Base-by-base conservation (phyloP, 768 basidiomycete genomes). In the Kwoniella dejecticola region DNA sequence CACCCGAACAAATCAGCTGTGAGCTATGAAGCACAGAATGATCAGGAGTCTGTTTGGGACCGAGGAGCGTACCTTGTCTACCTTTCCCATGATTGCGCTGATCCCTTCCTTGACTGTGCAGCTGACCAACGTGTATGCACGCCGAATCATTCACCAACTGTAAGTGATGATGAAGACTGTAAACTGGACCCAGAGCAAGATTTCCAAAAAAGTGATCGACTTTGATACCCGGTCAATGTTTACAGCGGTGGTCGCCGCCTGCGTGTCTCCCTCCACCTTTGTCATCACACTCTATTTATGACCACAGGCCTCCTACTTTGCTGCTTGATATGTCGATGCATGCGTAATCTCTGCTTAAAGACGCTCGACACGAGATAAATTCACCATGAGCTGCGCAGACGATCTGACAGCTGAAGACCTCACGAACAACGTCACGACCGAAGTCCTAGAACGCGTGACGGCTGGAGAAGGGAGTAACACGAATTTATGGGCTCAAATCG, bases 401-500 rank as follows among this genome's bases (percentile, higher is more conserved):
- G 77, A 78, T 45, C 70, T 78, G 10, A 78, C 75, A 5, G 46
- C 67, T 3, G 70, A 70, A 17, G 76, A 77, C 45, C 60, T 78
- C 38, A 68, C 62, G 33, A 67, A 68, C 38, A 58, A 54, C 29
- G 70, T 71, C 33, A 60, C 70, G 1, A 57, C 64, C 12, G 41
- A 71, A 40, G 75, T 78, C 0, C 66, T 77, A 31, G 76, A 77
- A 56, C 56, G 77, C 11, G 69, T 78, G 11, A 67, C 74, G 12
- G 77, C 69, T 7, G 77, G 76, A 10, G 64, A 70, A 45, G 77
- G 77, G 8, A 74, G 74, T 47, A 75, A 78, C 60, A 61, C 66
- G 52, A 78, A 77, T 59, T 63, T 78, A 17, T 78, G 74, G 70
- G 64, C 63, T 15, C 68, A 67, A 42, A 77, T 78, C n/a, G 74